A percentile compares a stretch with the other conserved stretches of the same genome.
These are phyloP conservation scores for Oidiodendron maius DNA, from an alignment of 495 filamentous ascomycete species.

Conservation along the genomic window DNA sequence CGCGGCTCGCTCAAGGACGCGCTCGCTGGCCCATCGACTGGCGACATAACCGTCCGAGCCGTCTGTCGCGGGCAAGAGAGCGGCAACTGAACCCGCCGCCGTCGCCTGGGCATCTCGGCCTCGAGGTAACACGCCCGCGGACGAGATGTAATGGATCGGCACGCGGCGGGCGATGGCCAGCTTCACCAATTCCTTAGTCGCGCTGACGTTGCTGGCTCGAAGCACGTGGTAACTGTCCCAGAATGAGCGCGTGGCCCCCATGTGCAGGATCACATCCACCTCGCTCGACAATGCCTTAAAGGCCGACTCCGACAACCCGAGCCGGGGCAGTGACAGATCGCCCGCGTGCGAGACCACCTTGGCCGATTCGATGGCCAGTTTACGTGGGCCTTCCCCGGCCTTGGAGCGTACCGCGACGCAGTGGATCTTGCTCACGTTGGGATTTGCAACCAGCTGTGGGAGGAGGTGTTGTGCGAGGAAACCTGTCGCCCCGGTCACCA, in stretches of 20 bases:
- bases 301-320: slow-evolving; percentile 7
- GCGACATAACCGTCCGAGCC: slow-evolving; percentile 4
- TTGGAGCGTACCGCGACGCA: slow-evolving; percentile 14
- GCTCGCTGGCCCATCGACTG: slow-evolving; percentile 51
- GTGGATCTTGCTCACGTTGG: neutral
- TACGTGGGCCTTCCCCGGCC: neutral
- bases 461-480: slow-evolving; percentile 22
- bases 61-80: neutral
- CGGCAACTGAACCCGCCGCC: neutral
- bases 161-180: slow-evolving; percentile 27
- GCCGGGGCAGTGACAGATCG: slow-evolving; percentile 5
- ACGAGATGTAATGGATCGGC: slow-evolving; percentile 48
- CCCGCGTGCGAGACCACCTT: slow-evolving; percentile 11
- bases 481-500: slow-evolving; percentile 32
- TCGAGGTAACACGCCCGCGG: slow-evolving; percentile 24
- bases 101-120: too few species aligned
- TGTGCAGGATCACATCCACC: slow-evolving; percentile 44
- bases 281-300: slow-evolving; percentile 21
- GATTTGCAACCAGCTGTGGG: neutral
- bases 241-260: slow-evolving; percentile 44
- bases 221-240: slow-evolving; percentile 41
- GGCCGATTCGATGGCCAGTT: slow-evolving; percentile 11
- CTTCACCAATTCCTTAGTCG: slow-evolving; percentile 35
- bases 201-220: slow-evolving; percentile 32
- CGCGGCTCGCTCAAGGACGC: slow-evolving; percentile 32